Conservation (phyloP, 192 early-diverging fungal species). For the Chytriomyces sp. region DNA sequence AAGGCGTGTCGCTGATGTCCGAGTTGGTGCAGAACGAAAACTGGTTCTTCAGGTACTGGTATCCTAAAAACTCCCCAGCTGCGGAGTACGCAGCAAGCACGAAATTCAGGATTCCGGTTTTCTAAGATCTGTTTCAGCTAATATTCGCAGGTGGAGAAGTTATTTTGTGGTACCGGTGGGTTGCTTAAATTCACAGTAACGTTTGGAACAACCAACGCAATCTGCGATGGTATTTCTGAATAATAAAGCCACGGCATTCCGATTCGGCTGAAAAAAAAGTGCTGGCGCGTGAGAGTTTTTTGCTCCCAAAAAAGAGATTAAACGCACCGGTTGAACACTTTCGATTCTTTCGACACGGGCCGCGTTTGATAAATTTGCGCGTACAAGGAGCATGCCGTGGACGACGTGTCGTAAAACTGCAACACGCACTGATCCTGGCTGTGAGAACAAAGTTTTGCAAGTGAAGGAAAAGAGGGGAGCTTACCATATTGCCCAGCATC, state of each 20-base stretch:
- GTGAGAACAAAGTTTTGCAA: too few species aligned
- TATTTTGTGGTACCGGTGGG: slow-evolving; percentile 13
- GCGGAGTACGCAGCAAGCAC: slow-evolving; percentile 51
- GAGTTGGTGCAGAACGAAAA: slow-evolving; percentile 33
- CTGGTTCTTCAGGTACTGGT: slow-evolving; percentile 39
- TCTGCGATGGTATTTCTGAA: slow-evolving; percentile 29
- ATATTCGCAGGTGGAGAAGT: neutral
- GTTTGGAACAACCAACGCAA: slow-evolving; percentile 28
- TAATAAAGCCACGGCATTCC: slow-evolving; percentile 54
- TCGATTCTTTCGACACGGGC: slow-evolving; percentile 3
- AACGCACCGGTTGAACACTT: slow-evolving; percentile 15
- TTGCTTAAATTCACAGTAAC: slow-evolving; percentile 32
- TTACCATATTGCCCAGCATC: slow-evolving; percentile 43
- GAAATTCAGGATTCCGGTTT: slow-evolving; percentile 32
- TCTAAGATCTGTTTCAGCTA: slow-evolving; percentile 12
- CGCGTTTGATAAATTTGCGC: slow-evolving; percentile 23
- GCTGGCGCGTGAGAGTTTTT: neutral
- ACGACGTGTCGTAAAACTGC: slow-evolving; percentile 44
- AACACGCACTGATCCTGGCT: slow-evolving; percentile 44
- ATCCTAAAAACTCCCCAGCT: slow-evolving; percentile 58
- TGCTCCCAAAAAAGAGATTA: neutral
- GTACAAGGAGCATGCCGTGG: slow-evolving; percentile 48
- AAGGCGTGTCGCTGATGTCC: slow-evolving; percentile 22
- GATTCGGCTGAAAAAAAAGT: slow-evolving; percentile 32
- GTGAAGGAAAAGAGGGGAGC: neutral